phyloP scores from a whole-genome alignment of 805 yeast species.

The Yamadazyma insecticola region DNA sequence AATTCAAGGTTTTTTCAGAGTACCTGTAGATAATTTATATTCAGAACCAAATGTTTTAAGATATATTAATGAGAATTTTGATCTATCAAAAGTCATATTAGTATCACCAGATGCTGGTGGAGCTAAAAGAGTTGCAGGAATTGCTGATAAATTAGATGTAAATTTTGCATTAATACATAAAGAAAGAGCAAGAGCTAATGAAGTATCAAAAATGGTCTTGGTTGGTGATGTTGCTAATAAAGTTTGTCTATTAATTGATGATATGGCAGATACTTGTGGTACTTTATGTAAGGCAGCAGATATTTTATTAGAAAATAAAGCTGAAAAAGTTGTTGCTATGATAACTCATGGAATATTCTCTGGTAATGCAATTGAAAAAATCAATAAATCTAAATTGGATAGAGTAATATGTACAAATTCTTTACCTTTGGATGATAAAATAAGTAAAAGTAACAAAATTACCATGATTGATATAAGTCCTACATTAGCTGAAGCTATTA shows the following conservation, averaged over 20 bases:
- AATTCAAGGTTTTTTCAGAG: constrained; percentile 80
- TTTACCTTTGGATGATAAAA: constrained; percentile 68
- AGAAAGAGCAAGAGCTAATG: constrained; percentile 80
- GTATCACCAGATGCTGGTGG: constrained; percentile 91
- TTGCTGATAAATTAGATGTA: constrained; percentile 74
- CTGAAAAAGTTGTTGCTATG: constrained; percentile 71
- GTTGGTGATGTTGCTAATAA: constrained; percentile 81
- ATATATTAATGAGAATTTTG: constrained; percentile 61
- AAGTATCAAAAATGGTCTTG: constrained; percentile 77
- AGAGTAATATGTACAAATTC: constrained; percentile 77
- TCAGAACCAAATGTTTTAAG: constrained; percentile 80
- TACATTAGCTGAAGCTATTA: constrained; percentile 73
- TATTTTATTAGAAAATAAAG: constrained; percentile 61
- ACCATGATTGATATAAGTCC: constrained; percentile 69
- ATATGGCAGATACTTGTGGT: constrained; percentile 90
- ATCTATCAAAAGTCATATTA: constrained; percentile 60
- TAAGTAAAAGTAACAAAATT: constrained; percentile 53
- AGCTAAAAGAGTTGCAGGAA: constrained; percentile 82
- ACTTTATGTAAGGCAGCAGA: constrained; percentile 82
- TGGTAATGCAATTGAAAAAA: constrained; percentile 67
- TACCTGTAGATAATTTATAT: constrained; percentile 79
- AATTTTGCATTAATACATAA: constrained; percentile 83
- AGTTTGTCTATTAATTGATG: constrained; percentile 75
- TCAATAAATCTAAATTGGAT: constrained; percentile 63
- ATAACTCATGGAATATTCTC: constrained; percentile 80